Percentiles rank a stretch among this genome's conserved stretches.
phyloP scores from a whole-genome alignment of 139 green algal genomes.

The Axilococcus clingmanii region DNA sequence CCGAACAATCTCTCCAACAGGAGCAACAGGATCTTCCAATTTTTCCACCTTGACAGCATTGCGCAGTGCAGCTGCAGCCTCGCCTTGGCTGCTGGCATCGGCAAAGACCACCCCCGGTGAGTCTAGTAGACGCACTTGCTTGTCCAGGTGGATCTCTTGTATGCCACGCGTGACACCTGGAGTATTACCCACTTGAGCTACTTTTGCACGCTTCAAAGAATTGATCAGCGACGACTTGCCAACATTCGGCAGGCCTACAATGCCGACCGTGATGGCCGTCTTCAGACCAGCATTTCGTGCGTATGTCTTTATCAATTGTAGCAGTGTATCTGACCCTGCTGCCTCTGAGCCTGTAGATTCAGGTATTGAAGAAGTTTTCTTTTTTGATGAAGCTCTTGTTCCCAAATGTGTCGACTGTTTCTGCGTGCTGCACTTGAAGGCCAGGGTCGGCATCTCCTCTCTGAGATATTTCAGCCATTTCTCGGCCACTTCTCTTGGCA shows the following conservation, averaged over 20 bases:
- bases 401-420: conserved; percentile 36
- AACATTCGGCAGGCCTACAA: conserved; percentile 97
- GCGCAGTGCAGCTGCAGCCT: conserved; percentile 60
- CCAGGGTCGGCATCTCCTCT: conserved; percentile 86
- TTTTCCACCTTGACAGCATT: conserved; percentile 87
- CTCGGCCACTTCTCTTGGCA: conserved; percentile 77
- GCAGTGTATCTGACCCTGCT: conserved; percentile 75
- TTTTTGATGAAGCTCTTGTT: too few species aligned
- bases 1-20: conserved; percentile 74
- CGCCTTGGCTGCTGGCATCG: conserved; percentile 36
- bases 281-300: conserved; percentile 69
- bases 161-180: conserved; percentile 75
- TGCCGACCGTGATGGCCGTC: conserved; percentile 89
- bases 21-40: conserved; percentile 61
- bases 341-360: conserved; percentile 21
- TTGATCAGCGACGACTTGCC: conserved; percentile 97
- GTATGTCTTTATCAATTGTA: conserved; percentile 99
- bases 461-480: conserved; percentile 90
- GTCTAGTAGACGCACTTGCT: conserved; percentile 89
- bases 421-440: conserved; percentile 96
- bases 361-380: conserved; percentile 9
- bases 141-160: conserved; percentile 94
- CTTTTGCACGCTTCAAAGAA: conserved; percentile 78
- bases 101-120: conserved; percentile 79
- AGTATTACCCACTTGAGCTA: conserved; percentile 74